These are phyloP conservation scores for Cladophialophora yegresii DNA, from an alignment of 2,329 filamentous ascomycete genomes.

Conservation along the genomic window DNA sequence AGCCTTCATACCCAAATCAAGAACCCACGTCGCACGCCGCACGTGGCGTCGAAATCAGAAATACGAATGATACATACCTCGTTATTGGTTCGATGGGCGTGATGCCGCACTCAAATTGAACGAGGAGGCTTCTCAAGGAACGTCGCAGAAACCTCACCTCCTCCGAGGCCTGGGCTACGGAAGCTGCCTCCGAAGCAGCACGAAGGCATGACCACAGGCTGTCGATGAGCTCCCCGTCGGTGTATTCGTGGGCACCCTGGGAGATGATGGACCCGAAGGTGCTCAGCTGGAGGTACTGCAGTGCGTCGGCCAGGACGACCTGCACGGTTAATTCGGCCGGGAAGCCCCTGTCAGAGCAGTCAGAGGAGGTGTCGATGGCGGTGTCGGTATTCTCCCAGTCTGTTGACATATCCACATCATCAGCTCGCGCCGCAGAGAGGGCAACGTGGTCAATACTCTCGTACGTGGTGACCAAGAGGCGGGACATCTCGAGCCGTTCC, in stretches of 20 bases:
- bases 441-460: neutral
- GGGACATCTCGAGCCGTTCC: neutral
- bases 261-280: neutral
- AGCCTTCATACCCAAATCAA: neutral
- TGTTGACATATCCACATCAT: neutral
- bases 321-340: conserved; percentile 8
- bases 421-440: neutral
- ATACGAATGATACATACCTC: neutral
- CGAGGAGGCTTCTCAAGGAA: neutral
- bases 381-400: neutral
- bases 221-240: conserved; percentile 1
- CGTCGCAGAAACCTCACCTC: neutral
- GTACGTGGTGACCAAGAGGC: neutral
- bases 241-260: neutral
- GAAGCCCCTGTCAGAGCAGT: neutral
- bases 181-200: neutral
- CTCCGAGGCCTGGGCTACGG: neutral
- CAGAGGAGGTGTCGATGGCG: neutral
- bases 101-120: neutral
- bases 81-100: conserved; percentile 3
- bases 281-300: conserved; percentile 10
- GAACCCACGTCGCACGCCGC: neutral
- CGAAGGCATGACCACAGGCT: neutral
- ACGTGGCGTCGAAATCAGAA: neutral
- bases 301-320: neutral